Evolutionary conservation across 352 stramenopile species (phyloP).

Genomic region (Phytophthora podocarpi): DNA sequence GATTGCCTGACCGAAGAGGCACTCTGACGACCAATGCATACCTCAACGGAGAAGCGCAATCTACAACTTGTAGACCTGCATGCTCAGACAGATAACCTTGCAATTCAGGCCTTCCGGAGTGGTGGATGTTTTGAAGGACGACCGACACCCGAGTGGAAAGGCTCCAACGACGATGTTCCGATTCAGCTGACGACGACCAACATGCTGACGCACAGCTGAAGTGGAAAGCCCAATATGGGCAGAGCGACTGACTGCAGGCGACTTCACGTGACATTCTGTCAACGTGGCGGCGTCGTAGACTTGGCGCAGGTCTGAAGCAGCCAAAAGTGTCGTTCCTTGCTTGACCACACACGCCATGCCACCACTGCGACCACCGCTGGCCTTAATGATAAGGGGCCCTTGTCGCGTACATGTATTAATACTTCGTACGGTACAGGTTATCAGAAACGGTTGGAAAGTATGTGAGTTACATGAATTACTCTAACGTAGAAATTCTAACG

Average conservation of each 20-base stretch:
- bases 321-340: background rate
- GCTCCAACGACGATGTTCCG: background rate
- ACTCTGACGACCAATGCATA: background rate
- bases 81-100: background rate
- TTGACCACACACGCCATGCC: too few species aligned
- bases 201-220: constrained; percentile 8
- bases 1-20: background rate
- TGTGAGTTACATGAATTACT: too few species aligned
- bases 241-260: constrained; percentile 4
- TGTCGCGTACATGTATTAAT: too few species aligned
- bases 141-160: constrained; percentile 16
- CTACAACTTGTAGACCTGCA: background rate
- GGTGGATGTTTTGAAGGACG: constrained; percentile 13
- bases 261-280: constrained; percentile 6
- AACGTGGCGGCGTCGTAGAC: constrained; percentile 26
- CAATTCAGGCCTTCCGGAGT: background rate
- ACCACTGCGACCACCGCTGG: too few species aligned
- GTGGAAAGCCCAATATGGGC: constrained; percentile 20
- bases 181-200: constrained; percentile 3
- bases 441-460: too few species aligned
- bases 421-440: too few species aligned
- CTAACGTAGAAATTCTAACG: constrained; percentile 14
- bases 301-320: background rate
- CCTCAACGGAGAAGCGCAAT: too few species aligned
- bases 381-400: too few species aligned